A percentile compares a stretch with the other conserved stretches of the same genome.
These are phyloP conservation scores for Fomitiporia mediterranea DNA, from an alignment of 1,284 basidiomycete species.

Conservation along the genomic window DNA sequence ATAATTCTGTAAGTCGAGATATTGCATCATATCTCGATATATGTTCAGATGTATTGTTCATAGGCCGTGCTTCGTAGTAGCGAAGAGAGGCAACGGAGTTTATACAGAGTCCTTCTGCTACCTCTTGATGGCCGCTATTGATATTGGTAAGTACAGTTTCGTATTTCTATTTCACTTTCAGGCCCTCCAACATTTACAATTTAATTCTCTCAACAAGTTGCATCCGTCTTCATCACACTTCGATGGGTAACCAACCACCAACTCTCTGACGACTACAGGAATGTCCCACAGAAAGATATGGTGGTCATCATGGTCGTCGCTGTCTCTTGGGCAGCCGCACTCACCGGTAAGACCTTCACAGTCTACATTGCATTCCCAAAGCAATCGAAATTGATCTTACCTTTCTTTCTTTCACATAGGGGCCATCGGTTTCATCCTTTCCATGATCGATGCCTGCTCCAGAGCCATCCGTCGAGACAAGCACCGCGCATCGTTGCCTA, in stretches of 20 bases:
- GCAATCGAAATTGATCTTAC: neutral
- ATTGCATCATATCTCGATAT: neutral
- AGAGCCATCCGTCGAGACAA: neutral
- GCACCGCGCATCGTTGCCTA: conserved; percentile 5
- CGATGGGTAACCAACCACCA: conserved; percentile 9
- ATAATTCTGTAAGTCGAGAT: conserved; percentile 10
- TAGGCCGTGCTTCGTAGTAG: conserved; percentile 10
- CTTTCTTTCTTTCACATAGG: conserved; percentile 17
- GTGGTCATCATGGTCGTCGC: conserved; percentile 15
- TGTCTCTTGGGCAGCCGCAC: conserved; percentile 15
- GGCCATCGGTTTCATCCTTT: conserved; percentile 24
- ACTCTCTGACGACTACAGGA: conserved; percentile 11
- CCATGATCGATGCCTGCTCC: conserved; percentile 25
- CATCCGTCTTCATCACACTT: conserved; percentile 11
- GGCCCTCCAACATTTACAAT: too few species aligned
- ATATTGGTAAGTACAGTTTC: conserved; percentile 2
- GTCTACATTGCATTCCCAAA: neutral
- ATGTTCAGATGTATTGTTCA: neutral
- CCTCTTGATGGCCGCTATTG: conserved; percentile 1
- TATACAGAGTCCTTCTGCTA: conserved; percentile 1
- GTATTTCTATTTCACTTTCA: neutral
- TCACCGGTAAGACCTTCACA: conserved; percentile 10
- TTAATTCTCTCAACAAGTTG: neutral
- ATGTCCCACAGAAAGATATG: conserved; percentile 10
- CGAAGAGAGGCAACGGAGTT: neutral